Base-by-base conservation (phyloP, 2,329 filamentous ascomycete species). In the Alternaria metachromatica region DNA sequence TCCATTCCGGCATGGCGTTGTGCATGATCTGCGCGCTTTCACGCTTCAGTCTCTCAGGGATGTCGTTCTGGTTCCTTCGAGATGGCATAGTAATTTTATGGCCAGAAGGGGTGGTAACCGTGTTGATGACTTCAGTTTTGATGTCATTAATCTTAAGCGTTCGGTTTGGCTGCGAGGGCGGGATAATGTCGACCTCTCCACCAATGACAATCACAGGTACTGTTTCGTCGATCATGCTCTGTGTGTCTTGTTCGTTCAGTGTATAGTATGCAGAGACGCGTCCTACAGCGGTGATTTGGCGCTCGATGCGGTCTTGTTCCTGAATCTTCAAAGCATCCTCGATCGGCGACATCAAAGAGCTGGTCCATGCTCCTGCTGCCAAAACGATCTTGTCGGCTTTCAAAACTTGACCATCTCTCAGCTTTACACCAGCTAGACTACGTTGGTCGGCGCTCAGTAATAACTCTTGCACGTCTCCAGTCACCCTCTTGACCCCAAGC, bases 131-230 rank as follows among this genome's bases (percentile, higher is more conserved):
- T 58, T 86, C 87, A 20, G 84, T 72, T 18, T 57, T 82, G 54
- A 88, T 83, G 70, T 87, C 87, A 62, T 88, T 89, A 79, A 89
- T 88, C 74, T 90, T 90, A 62, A 90, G 81, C 3, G 85, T 79
- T 0, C 65, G 71, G 18, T 65, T 70, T 2, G 85, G 84, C 30
- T 84, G 79, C 9, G 85, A 84, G 13, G 84, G 83, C 1, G 84
- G 84, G 6, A 86, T 81, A 5, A 84, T 79, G 69, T 86, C 84
- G 4, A 82, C 82, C 63, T 81, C 69, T 9, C 77, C 80, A 0
- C 83, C 83, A 59, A 84, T 83, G 9, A 85, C 81, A 11, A 89
- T 79, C 0, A 89, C 86, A 0, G 88, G 88, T 41, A 87, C 82
- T 68, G 43, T 81, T 75, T 60, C 87, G 84, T 69, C 80, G 78